phyloP scores from a whole-genome alignment of 2,329 filamentous ascomycete genomes.

The Penicillium occitanis region DNA sequence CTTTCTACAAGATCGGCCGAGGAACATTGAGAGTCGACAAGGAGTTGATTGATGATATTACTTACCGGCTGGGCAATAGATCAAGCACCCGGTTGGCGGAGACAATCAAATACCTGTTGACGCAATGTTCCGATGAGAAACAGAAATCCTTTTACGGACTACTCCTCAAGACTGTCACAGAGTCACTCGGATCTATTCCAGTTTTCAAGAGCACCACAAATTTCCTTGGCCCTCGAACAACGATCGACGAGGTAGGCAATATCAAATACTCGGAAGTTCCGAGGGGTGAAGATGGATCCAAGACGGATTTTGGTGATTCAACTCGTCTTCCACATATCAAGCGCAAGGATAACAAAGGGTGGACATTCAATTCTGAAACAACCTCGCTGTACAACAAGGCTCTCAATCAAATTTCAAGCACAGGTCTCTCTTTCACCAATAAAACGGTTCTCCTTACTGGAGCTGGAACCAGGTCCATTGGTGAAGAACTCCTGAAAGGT shows the following conservation, averaged over 20 bases:
- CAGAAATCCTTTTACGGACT: not conserved
- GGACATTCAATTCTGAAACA: not conserved
- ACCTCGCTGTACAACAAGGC: conserved; percentile 2
- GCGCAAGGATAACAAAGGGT: not conserved
- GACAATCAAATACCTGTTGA: not conserved
- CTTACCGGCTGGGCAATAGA: conserved; percentile 96
- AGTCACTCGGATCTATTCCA: conserved; percentile 59
- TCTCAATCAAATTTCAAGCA: conserved; percentile 75
- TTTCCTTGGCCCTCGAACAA: not conserved
- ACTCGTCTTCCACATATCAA: conserved; percentile 4
- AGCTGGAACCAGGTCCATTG: conserved; percentile 94
- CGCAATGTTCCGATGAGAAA: conserved; percentile 1
- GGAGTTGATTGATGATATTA: conserved; percentile 93
- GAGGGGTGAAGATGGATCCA: not conserved
- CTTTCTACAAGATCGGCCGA: conserved; percentile 99
- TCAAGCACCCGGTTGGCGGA: conserved; percentile 77
- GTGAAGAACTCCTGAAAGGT: conserved; percentile 91
- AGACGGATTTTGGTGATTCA: not conserved
- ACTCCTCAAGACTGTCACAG: conserved; percentile 61
- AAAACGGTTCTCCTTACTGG: conserved; percentile 98
- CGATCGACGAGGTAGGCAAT: conserved; percentile 6
- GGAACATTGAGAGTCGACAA: conserved; percentile 88
- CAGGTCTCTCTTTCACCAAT: conserved; percentile 74
- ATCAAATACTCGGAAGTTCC: conserved; percentile 3
- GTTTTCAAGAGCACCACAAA: not conserved